phyloP scores from a whole-genome alignment of 441 rosid genomes.

The Corymbia citriodora region DNA sequence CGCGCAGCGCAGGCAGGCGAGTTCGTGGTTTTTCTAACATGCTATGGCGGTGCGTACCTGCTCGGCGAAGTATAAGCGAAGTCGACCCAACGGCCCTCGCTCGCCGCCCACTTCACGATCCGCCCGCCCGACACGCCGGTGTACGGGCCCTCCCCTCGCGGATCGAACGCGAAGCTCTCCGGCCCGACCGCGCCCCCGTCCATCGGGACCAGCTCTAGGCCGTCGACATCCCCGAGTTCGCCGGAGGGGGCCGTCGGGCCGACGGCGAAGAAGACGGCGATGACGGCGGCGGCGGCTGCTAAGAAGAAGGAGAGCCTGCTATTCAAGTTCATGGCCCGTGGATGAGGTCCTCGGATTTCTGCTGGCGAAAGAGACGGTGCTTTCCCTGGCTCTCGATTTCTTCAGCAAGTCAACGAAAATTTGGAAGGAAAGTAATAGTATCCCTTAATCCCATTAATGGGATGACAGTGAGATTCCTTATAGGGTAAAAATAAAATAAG shows the following conservation, averaged over 20 bases:
- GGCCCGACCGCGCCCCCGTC: constrained; percentile 33
- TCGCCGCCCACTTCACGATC: constrained; percentile 39
- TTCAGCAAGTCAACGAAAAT: background rate
- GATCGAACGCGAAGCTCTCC: constrained; percentile 49
- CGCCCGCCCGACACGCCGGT: constrained; percentile 56
- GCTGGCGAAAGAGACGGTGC: background rate
- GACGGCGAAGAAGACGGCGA: background rate
- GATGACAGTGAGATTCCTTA: background rate
- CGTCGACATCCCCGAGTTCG: background rate
- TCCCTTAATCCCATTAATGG: background rate
- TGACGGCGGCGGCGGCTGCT: background rate
- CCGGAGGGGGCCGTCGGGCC: background rate
- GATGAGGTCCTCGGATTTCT: background rate
- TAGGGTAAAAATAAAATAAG: background rate
- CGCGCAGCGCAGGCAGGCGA: background rate
- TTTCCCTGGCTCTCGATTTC: background rate
- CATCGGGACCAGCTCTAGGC: constrained; percentile 16
- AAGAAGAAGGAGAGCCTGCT: background rate
- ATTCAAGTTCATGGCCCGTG: background rate
- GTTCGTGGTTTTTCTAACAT: background rate
- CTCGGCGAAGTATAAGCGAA: constrained; percentile 36
- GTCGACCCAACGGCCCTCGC: constrained; percentile 35
- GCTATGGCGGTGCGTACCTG: constrained; percentile 16
- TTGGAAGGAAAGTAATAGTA: background rate
- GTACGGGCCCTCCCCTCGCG: constrained; percentile 42